Percentiles rank a stretch among this genome's conserved stretches.
phyloP scores from a whole-genome alignment of 2,329 filamentous ascomycete species.

The Elsinoe australis region DNA sequence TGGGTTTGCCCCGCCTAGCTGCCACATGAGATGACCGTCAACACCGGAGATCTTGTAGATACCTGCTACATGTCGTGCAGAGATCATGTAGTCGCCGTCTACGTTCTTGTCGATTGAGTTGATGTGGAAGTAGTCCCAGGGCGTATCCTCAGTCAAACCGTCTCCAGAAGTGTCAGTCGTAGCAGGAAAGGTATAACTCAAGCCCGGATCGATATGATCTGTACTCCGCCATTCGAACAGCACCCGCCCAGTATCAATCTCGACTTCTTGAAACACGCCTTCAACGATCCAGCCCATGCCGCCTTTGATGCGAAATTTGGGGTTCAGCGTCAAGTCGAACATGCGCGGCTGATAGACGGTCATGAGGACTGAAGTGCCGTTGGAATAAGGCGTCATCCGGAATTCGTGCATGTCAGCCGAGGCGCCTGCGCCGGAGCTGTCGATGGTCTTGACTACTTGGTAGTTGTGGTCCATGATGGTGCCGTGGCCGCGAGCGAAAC shows the following conservation, averaged over 20 bases:
- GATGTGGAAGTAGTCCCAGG: constrained; percentile 51
- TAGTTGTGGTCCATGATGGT: constrained; percentile 47
- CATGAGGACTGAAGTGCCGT: constrained; percentile 35
- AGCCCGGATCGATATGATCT: constrained; percentile 47
- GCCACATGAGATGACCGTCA: constrained; percentile 43
- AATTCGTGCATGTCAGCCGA: constrained; percentile 49
- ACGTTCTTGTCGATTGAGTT: constrained; percentile 47
- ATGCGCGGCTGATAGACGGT: constrained; percentile 34
- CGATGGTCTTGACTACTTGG: constrained; percentile 42
- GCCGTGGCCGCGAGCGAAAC: constrained; percentile 46
- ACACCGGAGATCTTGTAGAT: constrained; percentile 44
- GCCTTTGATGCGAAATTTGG: constrained; percentile 31
- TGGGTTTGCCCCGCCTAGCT: constrained; percentile 42
- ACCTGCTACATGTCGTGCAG: constrained; percentile 39
- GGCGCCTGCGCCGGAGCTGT: constrained; percentile 33
- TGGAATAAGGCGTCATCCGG: constrained; percentile 37
- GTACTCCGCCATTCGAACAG: constrained; percentile 54
- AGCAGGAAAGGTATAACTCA: constrained; percentile 40
- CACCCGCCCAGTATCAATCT: constrained; percentile 48
- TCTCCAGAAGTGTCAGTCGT: constrained; percentile 40
- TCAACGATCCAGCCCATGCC: constrained; percentile 47
- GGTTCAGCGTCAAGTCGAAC: constrained; percentile 41
- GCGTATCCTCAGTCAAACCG: constrained; percentile 39
- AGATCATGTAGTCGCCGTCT: constrained; percentile 44
- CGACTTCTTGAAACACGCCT: constrained; percentile 48